These are phyloP conservation scores for Polyporus arcularius DNA, from an alignment of 768 basidiomycete genomes.

Conservation along the genomic window DNA sequence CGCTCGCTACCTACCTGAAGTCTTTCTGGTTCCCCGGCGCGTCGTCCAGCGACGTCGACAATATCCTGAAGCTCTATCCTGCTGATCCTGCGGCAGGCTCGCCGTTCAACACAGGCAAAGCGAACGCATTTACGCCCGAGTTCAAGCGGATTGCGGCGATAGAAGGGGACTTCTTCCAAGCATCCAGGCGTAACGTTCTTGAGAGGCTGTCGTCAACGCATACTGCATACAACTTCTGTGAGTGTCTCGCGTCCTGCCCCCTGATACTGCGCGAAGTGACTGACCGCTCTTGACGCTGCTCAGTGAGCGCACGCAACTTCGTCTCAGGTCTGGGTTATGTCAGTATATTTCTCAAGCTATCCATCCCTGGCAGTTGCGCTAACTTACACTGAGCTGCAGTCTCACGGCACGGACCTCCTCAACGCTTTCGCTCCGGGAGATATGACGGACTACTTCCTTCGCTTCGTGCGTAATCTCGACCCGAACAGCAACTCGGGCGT, in stretches of 20 bases:
- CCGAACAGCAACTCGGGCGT: slow-evolving; percentile 40
- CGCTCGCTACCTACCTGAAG: slow-evolving; percentile 16
- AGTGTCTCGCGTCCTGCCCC: slow-evolving; percentile 7
- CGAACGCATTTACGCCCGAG: slow-evolving; percentile 49
- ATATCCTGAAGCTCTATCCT: slow-evolving; percentile 32
- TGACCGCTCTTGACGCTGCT: too few species aligned
- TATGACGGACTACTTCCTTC: slow-evolving; percentile 47
- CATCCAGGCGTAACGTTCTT: slow-evolving; percentile 48
- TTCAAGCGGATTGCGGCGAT: slow-evolving; percentile 54
- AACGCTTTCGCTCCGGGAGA: slow-evolving; percentile 40
- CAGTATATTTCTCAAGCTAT: background rate
- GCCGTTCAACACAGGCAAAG: slow-evolving; percentile 48
- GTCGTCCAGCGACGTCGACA: slow-evolving; percentile 11
- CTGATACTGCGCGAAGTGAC: background rate
- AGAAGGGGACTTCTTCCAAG: slow-evolving; percentile 54
- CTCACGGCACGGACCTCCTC: slow-evolving; percentile 46
- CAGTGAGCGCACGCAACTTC: background rate
- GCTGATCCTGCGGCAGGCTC: slow-evolving; percentile 45
- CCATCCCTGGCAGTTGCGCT: background rate
- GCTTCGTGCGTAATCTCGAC: slow-evolving; percentile 41
- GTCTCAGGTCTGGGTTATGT: background rate
- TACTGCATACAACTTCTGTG: slow-evolving; percentile 44
- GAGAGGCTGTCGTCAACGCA: slow-evolving; percentile 38
- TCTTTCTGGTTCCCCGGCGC: slow-evolving; percentile 29
- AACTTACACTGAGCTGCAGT: slow-evolving; percentile 25